Base-by-base conservation (phyloP, 192 early-diverging fungal species). In the Backusella liffmaniae region DNA sequence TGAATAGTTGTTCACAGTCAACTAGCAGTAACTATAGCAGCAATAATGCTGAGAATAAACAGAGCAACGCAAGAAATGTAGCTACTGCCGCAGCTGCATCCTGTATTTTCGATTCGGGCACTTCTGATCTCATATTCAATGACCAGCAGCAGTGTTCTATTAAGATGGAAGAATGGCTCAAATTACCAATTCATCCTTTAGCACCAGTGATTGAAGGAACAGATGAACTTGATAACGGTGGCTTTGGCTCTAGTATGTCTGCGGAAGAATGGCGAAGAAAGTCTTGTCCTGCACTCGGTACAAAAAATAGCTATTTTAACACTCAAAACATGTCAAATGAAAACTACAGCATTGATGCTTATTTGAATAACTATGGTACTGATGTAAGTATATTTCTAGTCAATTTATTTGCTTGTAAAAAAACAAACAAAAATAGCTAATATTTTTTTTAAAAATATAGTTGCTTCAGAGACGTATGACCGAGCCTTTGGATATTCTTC, bases 221-320 rank as follows among this genome's bases (percentile, higher is more conserved):
- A 23, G 36, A 69, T 69, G 67, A 69, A 10, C 36, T 41, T 37
- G 67, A 69, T 23, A 39, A 23, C 23, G 34, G n/a, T 69, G 23
- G n/a, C 0, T 62, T 62, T 62, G n/a, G 21, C 12, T 37, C 67
- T 23, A 37, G 10, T 21, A 69, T 69, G 67, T 41, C 35, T 69
- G n/a, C 67, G 26, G 67, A 69, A 37, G 67, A 69, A 41, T 69
- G 67, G 67, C 16, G 67, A 69, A 69, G 67, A 69, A 69, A 69
- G 12, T 69, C 67, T 69, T 69, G 67, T 10, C 67, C 67, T 7
- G 67, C 67, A n/a, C 67, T 69, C 23, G 67, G 67, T 41, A 39
- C 67, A 39, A 69, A 69, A 37, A 62, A 62, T 12, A 62, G 13
- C 26, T 62, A 29, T 29, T 62, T 26, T 26, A 62, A 62, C 9